Evolutionary conservation across 2,329 filamentous ascomycete genomes (phyloP).

Genomic region (Domatiomyces catenatus): DNA sequence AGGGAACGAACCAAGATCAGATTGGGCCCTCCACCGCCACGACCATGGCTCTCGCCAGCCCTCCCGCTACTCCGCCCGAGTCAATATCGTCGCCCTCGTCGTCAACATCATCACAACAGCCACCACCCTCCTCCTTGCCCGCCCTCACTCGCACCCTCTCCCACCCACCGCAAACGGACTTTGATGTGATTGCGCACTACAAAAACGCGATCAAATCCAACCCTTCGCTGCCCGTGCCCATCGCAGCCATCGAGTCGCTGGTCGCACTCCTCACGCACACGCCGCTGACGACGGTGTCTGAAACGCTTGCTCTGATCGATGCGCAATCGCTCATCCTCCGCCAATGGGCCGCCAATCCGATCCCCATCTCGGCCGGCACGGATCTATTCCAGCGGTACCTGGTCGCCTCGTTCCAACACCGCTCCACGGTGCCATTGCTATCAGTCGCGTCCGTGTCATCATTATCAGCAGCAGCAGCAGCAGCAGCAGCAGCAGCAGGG

Average conservation of each 20-base stretch:
- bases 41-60: not conserved
- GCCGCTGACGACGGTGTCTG: slow-evolving; percentile 73
- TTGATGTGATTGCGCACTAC: slow-evolving; percentile 50
- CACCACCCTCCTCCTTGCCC: too few relatives aligned
- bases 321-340: slow-evolving; percentile 65
- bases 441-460: slow-evolving; percentile 23
- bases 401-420: slow-evolving; percentile 52
- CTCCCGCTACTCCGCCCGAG: not conserved
- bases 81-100: not conserved
- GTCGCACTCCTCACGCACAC: slow-evolving; percentile 71
- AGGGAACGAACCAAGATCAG: too few relatives aligned
- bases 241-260: slow-evolving; percentile 83
- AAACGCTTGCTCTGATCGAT: slow-evolving; percentile 76
- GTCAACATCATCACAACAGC: not conserved
- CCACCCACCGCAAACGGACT: slow-evolving; percentile 7
- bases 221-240: slow-evolving; percentile 80
- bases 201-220: slow-evolving; percentile 50
- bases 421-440: slow-evolving; percentile 20
- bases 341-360: slow-evolving; percentile 65
- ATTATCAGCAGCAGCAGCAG: slow-evolving; percentile 21
- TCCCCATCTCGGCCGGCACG: slow-evolving; percentile 82
- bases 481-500: slow-evolving; percentile 60
- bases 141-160: slow-evolving; percentile 1
- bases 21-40: not conserved
- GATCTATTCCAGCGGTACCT: slow-evolving; percentile 93